Base-by-base conservation (phyloP, 805 yeast genomes). In the Ogataea nonfermentans region DNA sequence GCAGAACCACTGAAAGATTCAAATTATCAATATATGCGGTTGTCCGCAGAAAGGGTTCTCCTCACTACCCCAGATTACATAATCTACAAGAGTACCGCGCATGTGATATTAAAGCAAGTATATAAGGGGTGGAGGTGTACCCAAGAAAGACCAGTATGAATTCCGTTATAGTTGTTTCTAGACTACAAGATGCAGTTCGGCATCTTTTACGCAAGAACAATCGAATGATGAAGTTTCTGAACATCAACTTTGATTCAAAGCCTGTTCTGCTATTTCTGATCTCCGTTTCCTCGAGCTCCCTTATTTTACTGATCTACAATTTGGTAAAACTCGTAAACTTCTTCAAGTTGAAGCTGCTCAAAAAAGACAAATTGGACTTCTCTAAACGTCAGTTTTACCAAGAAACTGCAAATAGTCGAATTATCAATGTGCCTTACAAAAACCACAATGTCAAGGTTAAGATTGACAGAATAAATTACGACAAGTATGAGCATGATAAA, bases 401-500 rank as follows among this genome's bases (percentile, higher is more conserved):
- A 10, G 23, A 31, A 11, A 28, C 25, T 16, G 30, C 24, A 9
- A 33, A 25, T 4, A 14, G 35, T n/a, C 61, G 81, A 46, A 66
- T 66, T 35, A 67, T 77, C 23, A 64, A 63, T 41, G 71, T 77
- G n/a, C 74, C 76, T 60, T 49, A 74, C 61, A 62, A 76, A 68
- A 40, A 53, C 14, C 25, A 65, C 54, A 48, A 59, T 49, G 15
- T 59, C 6, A 50, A 74, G 27, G 67, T 77, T 15, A 66, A 67
- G 26, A 66, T 77, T 6, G 74, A 78, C 3, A 63, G 67, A 27
- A 69, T 76, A 8, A 71, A 70, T 46, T 50, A 61, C 44, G 81
- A 75, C 53, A 65, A 56, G 47, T 74, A 73, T 49, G 81, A 78
- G 39, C 76, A 78, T 6, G 81, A 77, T 54, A 72, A 73, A 53